Percentiles rank a stretch among this genome's conserved stretches.
Conservation (phyloP, 331 rosid genomes). For the Acacia concinna region DNA sequence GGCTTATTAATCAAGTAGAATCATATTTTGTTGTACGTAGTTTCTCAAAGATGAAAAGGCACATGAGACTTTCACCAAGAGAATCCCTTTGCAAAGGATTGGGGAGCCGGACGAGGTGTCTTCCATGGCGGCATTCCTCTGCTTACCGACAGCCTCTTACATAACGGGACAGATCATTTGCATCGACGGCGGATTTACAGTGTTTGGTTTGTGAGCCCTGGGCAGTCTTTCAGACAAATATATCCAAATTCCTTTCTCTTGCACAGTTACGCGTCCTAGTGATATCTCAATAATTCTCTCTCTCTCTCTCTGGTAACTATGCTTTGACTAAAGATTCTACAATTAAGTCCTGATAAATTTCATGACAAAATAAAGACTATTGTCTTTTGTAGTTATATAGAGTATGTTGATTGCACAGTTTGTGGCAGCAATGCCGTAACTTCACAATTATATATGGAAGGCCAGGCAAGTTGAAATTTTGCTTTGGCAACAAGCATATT, state of each 20-base stretch:
- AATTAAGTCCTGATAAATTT: not conserved
- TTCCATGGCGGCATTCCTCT: slow-evolving; percentile 47
- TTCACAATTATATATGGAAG: not conserved
- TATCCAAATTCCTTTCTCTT: not conserved
- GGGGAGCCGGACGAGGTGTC: slow-evolving; percentile 57
- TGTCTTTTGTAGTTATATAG: not conserved
- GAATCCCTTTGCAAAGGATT: slow-evolving; percentile 42
- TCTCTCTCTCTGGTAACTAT: no score
- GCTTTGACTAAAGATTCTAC: not conserved
- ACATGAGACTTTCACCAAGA: not conserved
- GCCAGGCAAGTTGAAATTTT: not conserved
- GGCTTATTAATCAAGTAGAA: not conserved
- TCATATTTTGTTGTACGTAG: not conserved
- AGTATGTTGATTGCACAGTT: not conserved
- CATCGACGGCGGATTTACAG: not conserved
- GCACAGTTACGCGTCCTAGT: not conserved
- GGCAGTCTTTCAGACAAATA: not conserved
- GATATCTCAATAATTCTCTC: not conserved
- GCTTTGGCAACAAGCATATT: not conserved
- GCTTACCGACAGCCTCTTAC: slow-evolving; percentile 37
- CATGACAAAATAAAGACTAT: not conserved
- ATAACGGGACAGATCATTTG: not conserved
- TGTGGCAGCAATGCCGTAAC: not conserved
- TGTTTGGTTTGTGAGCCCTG: not conserved
- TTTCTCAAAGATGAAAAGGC: not conserved